Base-by-base conservation (phyloP, 2,329 filamentous ascomycete genomes). In the Hypomyces perniciosus region DNA sequence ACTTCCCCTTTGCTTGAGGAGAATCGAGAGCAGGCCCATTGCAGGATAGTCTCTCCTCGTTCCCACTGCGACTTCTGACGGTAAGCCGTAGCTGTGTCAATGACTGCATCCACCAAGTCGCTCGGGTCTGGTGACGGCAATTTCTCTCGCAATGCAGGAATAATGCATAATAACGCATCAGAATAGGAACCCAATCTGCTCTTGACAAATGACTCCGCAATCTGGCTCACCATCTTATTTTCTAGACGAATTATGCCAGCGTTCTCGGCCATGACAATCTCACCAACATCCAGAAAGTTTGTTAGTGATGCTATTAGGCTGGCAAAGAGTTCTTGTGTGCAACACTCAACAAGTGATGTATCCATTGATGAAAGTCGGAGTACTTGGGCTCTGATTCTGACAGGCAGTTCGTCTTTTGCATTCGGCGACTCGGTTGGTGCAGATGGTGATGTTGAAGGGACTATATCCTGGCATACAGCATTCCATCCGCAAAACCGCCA, bases 141-240 rank as follows among this genome's bases (percentile, higher is more conserved):
- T 12, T 20, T 12, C 9, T 38, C 35, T 27, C 45, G 20, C 12
- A 50, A 30, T 6, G 47, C 53, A 8, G 51, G 54, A 12, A 56
- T 29, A 27, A 57, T 50, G 40, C 54, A 56, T 9, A 50, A 13
- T 2, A 56, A 26, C 3, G 56, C 52, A 5, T 52, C 47, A 5
- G 44, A 43, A 43, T 53, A 28, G 5, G 54, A 43, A n/a, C 50
- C 54, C 9, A 56, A n/a, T 5, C 48, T 20, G 9, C 35, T 38
- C 35, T 38, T 38, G 5, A 38, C 35, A 38, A 38, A 38, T n/a
- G 35, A 38, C n/a, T 38, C 35, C 3, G 35, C 35, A 6, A 38
- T 5, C 35, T 38, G n/a, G 10, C 35, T n/a, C 5, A 38, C 10
- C 7, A 20, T 38, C 7, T 4, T n/a, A 38, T 38, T 38, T n/a